Base-by-base conservation (phyloP, 2,329 filamentous ascomycete species). In the Coleophoma crateriformis region DNA sequence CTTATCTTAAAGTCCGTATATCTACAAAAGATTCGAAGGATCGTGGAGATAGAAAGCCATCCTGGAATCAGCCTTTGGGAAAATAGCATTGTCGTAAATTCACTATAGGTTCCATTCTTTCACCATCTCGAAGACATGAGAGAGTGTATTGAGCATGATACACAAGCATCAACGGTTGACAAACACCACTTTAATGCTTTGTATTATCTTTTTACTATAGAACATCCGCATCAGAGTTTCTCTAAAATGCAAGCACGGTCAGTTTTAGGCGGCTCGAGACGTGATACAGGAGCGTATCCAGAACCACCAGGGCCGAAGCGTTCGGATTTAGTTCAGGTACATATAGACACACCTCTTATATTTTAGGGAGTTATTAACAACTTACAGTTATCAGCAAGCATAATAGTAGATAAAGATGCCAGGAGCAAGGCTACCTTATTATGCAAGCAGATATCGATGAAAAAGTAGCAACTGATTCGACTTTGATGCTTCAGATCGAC, bases 321-420 rank as follows among this genome's bases (percentile, higher is more conserved):
- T 35, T 10, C 33, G 10, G 33, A 35, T 35, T 35, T n/a, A 35
- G 33, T 10, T 35, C 33, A 35, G 33, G 10, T 10, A 35, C 33
- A 35, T n/a, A 35, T 35, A 35, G 33, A 35, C 10, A 10, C 10
- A 35, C n/a, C n/a, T 35, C 33, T 10, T 35, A n/a, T 10, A 35
- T 10, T 35, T 35, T 35, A 35, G n/a, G 10, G 33, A 35, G n/a
- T n/a, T n/a, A n/a, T n/a, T n/a, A n/a, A n/a, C n/a, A n/a, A n/a
- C n/a, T n/a, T 35, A 35, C 33, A 34, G 34, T 20, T 50, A 43
- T 34, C 33, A 33, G 14, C 34, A 33, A 47, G 34, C 11, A 35
- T 50, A 3, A 50, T 50, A 17, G 37, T 50, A 35, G 48, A 50
- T 34, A 43, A 34, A 4, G 43, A 47, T 27, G n/a, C n/a, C n/a